Base-by-base conservation (phyloP, 805 yeast species). In the Metschnikowia bowlesiae region DNA sequence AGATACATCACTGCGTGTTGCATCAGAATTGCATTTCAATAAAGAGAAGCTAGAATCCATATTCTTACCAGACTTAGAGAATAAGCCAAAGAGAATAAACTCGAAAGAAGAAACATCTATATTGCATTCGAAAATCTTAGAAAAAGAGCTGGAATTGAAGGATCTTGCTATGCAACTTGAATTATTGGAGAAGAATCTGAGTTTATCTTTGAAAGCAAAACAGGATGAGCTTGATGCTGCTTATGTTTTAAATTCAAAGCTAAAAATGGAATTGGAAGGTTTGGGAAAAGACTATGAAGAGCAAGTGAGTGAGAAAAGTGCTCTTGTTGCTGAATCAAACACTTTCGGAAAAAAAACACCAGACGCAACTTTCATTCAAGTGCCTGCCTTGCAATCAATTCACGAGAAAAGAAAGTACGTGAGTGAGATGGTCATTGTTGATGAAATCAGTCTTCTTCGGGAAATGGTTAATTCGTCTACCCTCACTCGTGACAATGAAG, bases 121-220 rank as follows among this genome's bases (percentile, higher is more conserved):
- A 16, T 30, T 47, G 10, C 52, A 46, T 28, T 31, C 52, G 1
- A 47, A 51, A 26, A 37, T 53, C 38, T 6, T 51, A 30, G 48
- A 49, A 30, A 53, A 53, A 28, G 50, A 55, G 9, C 57, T 52
- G 26, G 45, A 54, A 11, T 61, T 79, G 13, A 74, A 73, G 35
- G 82, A 81, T 43, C 62, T 78, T 11, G 62, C 66, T 10, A 61
- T 80, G 48, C 80, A 77, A 53, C 66, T 80, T 8, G 64, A 69
- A 8, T 67, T 79, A 1, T 59, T 81, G 35, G 75, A 79, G 53
- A 66, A 70, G 6, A 78, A 76, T 53, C 62, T 80, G 56, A 55
- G 54, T 13, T 63, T 70, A 3, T 59, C 70, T 6, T 61, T 64
- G 36, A 57, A 57, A 0, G 66, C 67, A 14, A 58, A 64, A 43